Evolutionary conservation across 2,329 filamentous ascomycete genomes (phyloP), one percentile per base, ranked within the genome.

Genomic region (Claviceps pazoutovae): DNA sequence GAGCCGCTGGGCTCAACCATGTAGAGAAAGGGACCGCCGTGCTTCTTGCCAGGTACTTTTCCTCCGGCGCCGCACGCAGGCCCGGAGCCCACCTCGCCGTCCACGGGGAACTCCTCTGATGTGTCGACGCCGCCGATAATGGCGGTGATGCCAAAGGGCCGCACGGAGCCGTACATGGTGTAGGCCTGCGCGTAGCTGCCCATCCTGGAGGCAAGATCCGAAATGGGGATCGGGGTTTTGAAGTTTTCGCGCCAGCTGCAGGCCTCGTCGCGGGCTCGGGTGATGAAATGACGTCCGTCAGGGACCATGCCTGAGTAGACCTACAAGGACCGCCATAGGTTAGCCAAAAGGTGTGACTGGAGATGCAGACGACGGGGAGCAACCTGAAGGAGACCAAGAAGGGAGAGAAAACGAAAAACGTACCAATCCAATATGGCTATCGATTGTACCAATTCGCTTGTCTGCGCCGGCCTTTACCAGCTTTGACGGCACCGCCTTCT

Each of bases 1-100:
- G 91, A 73, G 52, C 93, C 93, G 64, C 89, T 95, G 43, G 93
- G 93, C 75, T 98, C 93, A 61, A 98, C 91, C 93, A 98, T 98
- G 78, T 96, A 98, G 56, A 98, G 80, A 56, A 83, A 90, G 21
- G 93, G 93, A 1, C 91, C 93, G 60, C 93, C 93, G 66, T 89
- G 82, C 63, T 82, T 83, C 63, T 82, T 83, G 62, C 81, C 80
- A 30, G 67, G 71, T 44, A 83, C 78, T 73, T 93, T 95, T 64
- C 91, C 91, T 57, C 91, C 91, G 23, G 88, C 82, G 53, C 91
- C 91, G 53, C 79, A 78, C 44, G 73, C 73, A 48, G 91, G 91
- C 21, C 91, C 91, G 41, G 71, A 76, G 57, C 91, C 91, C 38
- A 96, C 91, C 70, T 95, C 84, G 57, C 88, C 91, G 66, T 96